A percentile compares a stretch with the other conserved stretches of the same genome.
Conservation (phyloP, 2,329 filamentous ascomycete genomes). For the Berkeleyomyces rouxiae region DNA sequence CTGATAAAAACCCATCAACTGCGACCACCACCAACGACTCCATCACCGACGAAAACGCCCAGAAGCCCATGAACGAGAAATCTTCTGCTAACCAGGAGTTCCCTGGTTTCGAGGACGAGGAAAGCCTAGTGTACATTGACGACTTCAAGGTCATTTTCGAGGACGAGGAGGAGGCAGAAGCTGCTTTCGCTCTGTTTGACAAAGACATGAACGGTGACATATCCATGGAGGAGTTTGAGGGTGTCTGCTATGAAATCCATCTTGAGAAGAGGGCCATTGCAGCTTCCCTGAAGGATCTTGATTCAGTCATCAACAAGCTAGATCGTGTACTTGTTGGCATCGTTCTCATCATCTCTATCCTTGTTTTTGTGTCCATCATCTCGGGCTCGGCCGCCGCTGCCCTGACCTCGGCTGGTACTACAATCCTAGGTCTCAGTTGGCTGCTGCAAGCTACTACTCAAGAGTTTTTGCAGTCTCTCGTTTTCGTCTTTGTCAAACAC, state of each 20-base stretch:
- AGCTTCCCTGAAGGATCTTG: slow-evolving; percentile 83
- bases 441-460: slow-evolving; percentile 83
- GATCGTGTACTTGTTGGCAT: slow-evolving; percentile 81
- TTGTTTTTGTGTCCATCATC: slow-evolving; percentile 79
- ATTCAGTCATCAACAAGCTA: slow-evolving; percentile 81
- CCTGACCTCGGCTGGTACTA: slow-evolving; percentile 74
- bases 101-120: slow-evolving; percentile 38
- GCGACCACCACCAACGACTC: background rate
- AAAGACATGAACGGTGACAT: slow-evolving; percentile 95
- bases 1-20: background rate
- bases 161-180: slow-evolving; percentile 70
- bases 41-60: background rate
- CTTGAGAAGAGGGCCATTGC: slow-evolving; percentile 91
- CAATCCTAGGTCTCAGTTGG: slow-evolving; percentile 82
- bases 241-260: slow-evolving; percentile 85
- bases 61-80: slow-evolving; percentile 10
- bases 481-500: slow-evolving; percentile 95
- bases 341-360: slow-evolving; percentile 59
- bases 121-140: slow-evolving; percentile 59
- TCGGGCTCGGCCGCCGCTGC: slow-evolving; percentile 82
- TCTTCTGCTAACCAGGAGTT: slow-evolving; percentile 17
- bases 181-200: slow-evolving; percentile 83
- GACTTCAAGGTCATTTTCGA: slow-evolving; percentile 68
- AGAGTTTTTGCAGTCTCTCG: slow-evolving; percentile 82
- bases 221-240: slow-evolving; percentile 84